Evolutionary conservation across 2,329 filamentous ascomycete genomes (phyloP).

Genomic region (Metarhizium robertsii): DNA sequence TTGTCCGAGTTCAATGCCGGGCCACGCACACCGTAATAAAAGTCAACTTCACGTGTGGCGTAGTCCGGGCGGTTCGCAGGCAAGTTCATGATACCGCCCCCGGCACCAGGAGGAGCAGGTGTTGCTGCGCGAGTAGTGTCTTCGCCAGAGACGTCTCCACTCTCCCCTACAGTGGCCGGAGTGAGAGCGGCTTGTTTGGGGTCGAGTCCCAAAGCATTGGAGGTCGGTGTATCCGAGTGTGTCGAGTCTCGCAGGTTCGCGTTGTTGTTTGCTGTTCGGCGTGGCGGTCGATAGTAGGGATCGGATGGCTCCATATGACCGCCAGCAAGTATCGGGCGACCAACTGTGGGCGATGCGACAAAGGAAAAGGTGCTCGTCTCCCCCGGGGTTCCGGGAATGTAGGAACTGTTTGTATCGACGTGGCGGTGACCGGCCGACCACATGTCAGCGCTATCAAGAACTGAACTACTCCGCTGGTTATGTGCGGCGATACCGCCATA

Average conservation of each 20-base stretch:
- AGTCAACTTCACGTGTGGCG: conserved; percentile 88
- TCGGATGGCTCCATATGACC: conserved; percentile 49
- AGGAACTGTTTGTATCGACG: conserved; percentile 52
- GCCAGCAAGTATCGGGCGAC: conserved; percentile 32
- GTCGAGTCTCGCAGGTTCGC: conserved; percentile 40
- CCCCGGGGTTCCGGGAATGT: conserved; percentile 64
- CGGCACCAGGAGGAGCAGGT: conserved; percentile 28
- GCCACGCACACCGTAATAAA: conserved; percentile 89
- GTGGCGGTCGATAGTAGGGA: conserved; percentile 82
- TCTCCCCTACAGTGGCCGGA: conserved; percentile 11
- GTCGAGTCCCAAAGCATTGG: conserved; percentile 20
- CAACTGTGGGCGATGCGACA: conserved; percentile 46
- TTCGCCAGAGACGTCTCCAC: conserved; percentile 32
- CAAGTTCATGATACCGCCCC: conserved; percentile 21
- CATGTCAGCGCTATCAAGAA: conserved; percentile 40
- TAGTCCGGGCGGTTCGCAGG: conserved; percentile 68
- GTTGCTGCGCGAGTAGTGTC: conserved; percentile 34
- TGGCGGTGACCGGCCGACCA: conserved; percentile 35
- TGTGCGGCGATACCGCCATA: conserved; percentile 38
- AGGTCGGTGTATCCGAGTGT: conserved; percentile 19
- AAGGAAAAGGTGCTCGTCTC: conserved; percentile 66
- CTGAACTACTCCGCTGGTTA: conserved; percentile 44
- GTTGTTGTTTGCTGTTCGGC: conserved; percentile 59
- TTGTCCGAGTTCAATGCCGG: conserved; percentile 76
- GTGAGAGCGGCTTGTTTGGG: conserved; percentile 17